These are phyloP conservation scores for Pythium pectinolyticum DNA, from an alignment of 352 stramenopile genomes.

Conservation along the genomic window DNA sequence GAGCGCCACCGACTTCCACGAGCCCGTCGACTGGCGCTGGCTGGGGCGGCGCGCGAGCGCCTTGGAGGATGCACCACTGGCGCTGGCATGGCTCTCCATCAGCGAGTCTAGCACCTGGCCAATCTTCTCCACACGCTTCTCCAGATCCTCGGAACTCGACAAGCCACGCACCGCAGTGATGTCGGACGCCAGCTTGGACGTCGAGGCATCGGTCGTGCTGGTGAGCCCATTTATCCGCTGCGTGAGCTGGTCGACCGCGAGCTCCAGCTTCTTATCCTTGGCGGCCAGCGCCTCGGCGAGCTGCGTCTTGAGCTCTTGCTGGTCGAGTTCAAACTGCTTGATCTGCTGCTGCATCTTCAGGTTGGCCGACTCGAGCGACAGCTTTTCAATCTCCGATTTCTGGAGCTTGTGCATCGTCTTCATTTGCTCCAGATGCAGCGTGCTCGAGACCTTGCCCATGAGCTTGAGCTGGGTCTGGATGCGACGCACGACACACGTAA, in stretches of 20 bases:
- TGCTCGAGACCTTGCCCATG: constrained; percentile 40
- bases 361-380: constrained; percentile 33
- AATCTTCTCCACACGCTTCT: constrained; percentile 26
- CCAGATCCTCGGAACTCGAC: constrained; percentile 9
- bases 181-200: constrained; percentile 6
- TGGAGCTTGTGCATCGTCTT: constrained; percentile 35
- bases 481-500: constrained; percentile 38
- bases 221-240: constrained; percentile 15
- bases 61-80: neutral
- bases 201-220: constrained; percentile 15
- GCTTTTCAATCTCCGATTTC: constrained; percentile 39
- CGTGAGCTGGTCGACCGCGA: constrained; percentile 12
- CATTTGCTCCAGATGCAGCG: constrained; percentile 40
- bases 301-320: constrained; percentile 38
- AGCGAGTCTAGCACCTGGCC: constrained; percentile 19
- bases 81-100: constrained; percentile 13
- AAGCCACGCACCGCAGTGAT: constrained; percentile 10
- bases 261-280: constrained; percentile 18
- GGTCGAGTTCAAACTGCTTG: constrained; percentile 38
- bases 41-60: neutral
- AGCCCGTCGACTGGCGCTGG: constrained; percentile 15
- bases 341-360: constrained; percentile 30
- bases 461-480: constrained; percentile 47
- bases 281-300: constrained; percentile 8
- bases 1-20: constrained; percentile 24